Evolutionary conservation across 2,329 filamentous ascomycete species (phyloP).

Genomic region (Colletotrichum salicis): DNA sequence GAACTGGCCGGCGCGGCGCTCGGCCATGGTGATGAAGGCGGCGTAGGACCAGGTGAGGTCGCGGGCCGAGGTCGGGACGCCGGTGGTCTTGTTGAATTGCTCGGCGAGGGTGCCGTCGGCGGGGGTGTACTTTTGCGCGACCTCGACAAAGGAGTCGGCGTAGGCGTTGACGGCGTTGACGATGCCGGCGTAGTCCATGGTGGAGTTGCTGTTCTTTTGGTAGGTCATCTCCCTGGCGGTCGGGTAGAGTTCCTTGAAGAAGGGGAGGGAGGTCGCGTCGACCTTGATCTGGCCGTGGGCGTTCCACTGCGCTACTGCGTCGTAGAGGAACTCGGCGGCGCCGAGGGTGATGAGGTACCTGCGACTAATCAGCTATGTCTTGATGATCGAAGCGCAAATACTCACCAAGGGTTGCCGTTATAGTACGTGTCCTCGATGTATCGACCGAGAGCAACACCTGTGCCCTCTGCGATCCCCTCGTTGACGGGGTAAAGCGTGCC

Average conservation of each 20-base stretch:
- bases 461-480: slow-evolving; percentile 54
- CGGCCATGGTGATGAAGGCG: slow-evolving; percentile 58
- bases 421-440: slow-evolving; percentile 65
- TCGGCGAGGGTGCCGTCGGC: slow-evolving; percentile 58
- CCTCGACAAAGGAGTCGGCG: slow-evolving; percentile 63
- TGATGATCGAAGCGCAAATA: background rate
- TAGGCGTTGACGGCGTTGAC: slow-evolving; percentile 60
- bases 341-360: slow-evolving; percentile 63
- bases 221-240: slow-evolving; percentile 60
- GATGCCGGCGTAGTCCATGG: slow-evolving; percentile 52
- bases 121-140: slow-evolving; percentile 59
- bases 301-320: slow-evolving; percentile 65
- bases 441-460: slow-evolving; percentile 56
- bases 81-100: slow-evolving; percentile 56
- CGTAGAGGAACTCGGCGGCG: slow-evolving; percentile 68
- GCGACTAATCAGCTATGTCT: background rate
- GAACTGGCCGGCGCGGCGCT: slow-evolving; percentile 50
- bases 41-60: slow-evolving; percentile 66
- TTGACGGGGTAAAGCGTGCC: slow-evolving; percentile 62
- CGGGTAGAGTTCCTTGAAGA: slow-evolving; percentile 64
- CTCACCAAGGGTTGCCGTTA: slow-evolving; percentile 65
- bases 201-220: slow-evolving; percentile 45
- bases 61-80: slow-evolving; percentile 53
- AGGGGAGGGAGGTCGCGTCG: slow-evolving; percentile 62
- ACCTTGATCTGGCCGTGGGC: slow-evolving; percentile 58